Base-by-base conservation (phyloP, 2,329 filamentous ascomycete genomes). In the Zopfia rhizophila region DNA sequence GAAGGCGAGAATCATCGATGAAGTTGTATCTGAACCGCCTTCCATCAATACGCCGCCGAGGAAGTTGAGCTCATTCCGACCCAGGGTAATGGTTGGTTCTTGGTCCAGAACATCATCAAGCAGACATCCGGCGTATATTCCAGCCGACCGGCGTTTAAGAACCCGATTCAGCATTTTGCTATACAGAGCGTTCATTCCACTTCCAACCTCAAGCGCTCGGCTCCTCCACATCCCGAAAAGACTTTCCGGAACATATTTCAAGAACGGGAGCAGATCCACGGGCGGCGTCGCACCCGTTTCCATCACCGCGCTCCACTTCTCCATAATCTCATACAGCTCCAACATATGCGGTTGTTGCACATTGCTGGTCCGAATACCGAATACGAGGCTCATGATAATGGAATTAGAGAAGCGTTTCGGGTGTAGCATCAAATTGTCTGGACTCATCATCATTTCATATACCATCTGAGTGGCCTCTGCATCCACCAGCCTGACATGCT, bases 381-480 rank as follows among this genome's bases (percentile, higher is more conserved):
- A 33, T 27, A 51, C 29, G 14, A 76, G 55, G 28, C 64, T 70
- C 66, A 75, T 78, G 17, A 69, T 77, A 39, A 80, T 73, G 45
- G 74, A 77, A 46, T 80, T 80, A 33, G 69, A 76, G 45, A 70
- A 78, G 4, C 79, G 66, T 50, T 75, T 75, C 0, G 77, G 70
- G 51, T 79, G 76, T 19, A 66, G 42, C 75, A 78, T 78, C 25
- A 73, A 68, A 13, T 75, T 47, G 13, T 70, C 65, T 0, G 77
- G 76, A 1, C 60, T 39, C 0, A 65, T 28, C 10, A 75, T 45
- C 48, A 75, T 75, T 49, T 81, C 79, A 5, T 63, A 54, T 5
- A 80, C 44, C 66, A 81, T 72, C 57, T 81, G 77, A 2, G 63
- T 61, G 0, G 72, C 72, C 54, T 82, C 79, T 0, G 79, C 78